Base-by-base conservation (phyloP, 2,329 filamentous ascomycete genomes). In the Trichoderma semiorbis region DNA sequence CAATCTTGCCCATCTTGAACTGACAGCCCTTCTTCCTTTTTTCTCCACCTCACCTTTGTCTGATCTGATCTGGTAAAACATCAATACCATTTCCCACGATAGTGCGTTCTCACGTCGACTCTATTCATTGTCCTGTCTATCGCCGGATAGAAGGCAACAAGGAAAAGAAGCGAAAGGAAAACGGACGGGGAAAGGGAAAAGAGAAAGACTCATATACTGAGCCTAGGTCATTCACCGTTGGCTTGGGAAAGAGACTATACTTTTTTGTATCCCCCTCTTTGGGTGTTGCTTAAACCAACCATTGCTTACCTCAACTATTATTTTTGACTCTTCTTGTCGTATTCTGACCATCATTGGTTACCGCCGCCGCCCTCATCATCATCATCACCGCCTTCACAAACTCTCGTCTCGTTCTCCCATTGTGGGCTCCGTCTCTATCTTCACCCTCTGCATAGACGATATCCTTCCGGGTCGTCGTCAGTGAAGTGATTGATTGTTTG, bases 401-500 rank as follows among this genome's bases (percentile, higher is more conserved):
- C 24, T 55, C 63, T 57, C 28, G 18, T 43, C 70, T 34, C n/a
- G 36, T 43, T 43, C 14, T 62, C 69, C 61, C 53, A 72, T 26
- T 53, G 69, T 66, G 60, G 69, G 62, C 66, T 72, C 71, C 61
- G 61, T 66, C 58, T 72, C 67, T 36, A 65, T 66, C 71, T 72
- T 70, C 67, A 72, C 70, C 70, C 64, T 66, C 70, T 72, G 70
- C 55, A 72, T 66, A 72, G 70, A 68, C 70, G 64, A 68, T 72
- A 67, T 67, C 64, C 70, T 64, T 53, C 12, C 47, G 39, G 43
- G 32, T 68, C 70, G 70, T 72, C 70, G 64, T 72, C 70, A 72
- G 70, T 72, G 70, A 72, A 72, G 70, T 72, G 70, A 63, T 72
- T 72, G 70, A 67, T 72, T 70, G 68, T n/a, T 68, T 72, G 70